Evolutionary conservation across 2,329 filamentous ascomycete species (phyloP), one percentile per base, ranked within the genome.

Genomic region (Fusarium sp.): DNA sequence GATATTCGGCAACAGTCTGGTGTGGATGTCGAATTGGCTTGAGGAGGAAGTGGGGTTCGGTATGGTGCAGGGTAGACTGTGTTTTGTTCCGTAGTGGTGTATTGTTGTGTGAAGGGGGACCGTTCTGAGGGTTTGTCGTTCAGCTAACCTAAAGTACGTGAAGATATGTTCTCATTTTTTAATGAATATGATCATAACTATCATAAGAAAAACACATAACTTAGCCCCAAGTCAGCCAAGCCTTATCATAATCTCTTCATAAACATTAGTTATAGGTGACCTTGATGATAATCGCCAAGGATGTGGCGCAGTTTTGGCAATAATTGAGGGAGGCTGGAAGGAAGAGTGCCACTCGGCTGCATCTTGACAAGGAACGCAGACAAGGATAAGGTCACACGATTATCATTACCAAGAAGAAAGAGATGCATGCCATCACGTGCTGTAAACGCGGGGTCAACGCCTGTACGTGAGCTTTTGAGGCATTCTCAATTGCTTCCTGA

Each of bases 1-100:
- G 67, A 71, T 37, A 67, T 73, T 6, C 50, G 22, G 13, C 16
- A 3, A 1, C 20, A 54, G n/a, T 41, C 39, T 13, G 72, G 68
- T 1, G 67, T 43, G 16, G 24, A 73, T 2, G 48, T 73, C 6
- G 52, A 68, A 27, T 41, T 52, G 13, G 27, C 3, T 6, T 45
- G 27, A 29, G n/a, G 18, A 31, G 29, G 29, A 11, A 11, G 29
- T 29, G 29, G 3, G 29, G 29, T 29, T 29, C 2, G 29, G 2
- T 7, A 16, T 31, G 9, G 9, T 31, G 29, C 31, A 33, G 31
- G 31, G 31, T 35, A 14, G 33, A 2, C 6, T 7, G 33, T 35
- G 33, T 14, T 14, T 14, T 33, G 31, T 29, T 29, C n/a, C n/a
- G n/a, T n/a, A n/a, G n/a, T n/a, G n/a, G 27, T 35, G 33, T 35